A percentile compares a stretch with the other conserved stretches of the same genome.
Conservation (phyloP, 768 basidiomycete species). For the Strobilomyces echinocephalus region DNA sequence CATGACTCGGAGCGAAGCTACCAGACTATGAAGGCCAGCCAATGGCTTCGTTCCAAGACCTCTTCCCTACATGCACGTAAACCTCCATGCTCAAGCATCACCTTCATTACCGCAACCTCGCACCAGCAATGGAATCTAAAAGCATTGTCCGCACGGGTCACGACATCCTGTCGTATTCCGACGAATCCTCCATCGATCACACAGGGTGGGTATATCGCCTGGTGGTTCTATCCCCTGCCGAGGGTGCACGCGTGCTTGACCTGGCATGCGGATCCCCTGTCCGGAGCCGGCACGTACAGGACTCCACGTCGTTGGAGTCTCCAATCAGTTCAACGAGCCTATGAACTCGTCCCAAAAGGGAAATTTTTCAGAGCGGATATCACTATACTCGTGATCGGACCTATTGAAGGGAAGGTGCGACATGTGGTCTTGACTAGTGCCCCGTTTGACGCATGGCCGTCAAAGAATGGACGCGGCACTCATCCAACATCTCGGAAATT, state of each 20-base stretch:
- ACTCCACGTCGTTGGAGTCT: constrained; percentile 2
- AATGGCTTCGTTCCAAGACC: constrained; percentile 1
- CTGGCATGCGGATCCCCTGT: constrained; percentile 4
- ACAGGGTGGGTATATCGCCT: background rate
- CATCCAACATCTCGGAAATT: constrained; percentile 17
- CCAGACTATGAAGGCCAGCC: too few relatives aligned
- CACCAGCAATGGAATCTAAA: constrained; percentile 6
- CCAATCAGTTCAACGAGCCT: constrained; percentile 6
- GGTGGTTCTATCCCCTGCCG: background rate
- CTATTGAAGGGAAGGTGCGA: background rate
- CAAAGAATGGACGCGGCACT: constrained; percentile 5
- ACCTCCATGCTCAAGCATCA: background rate
- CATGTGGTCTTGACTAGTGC: background rate
- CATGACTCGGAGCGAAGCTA: too few relatives aligned
- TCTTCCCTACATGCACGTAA: background rate
- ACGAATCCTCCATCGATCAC: background rate
- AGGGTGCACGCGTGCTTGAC: constrained; percentile 3
- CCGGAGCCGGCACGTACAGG: background rate
- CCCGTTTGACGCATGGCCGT: constrained; percentile 5
- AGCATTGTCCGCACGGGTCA: constrained; percentile 2
- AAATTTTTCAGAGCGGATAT: constrained; percentile 8
- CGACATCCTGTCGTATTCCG: background rate
- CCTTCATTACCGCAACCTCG: constrained; percentile 22
- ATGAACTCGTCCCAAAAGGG: constrained; percentile 1
- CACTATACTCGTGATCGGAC: background rate